Percentiles rank a stretch among this genome's conserved stretches.
Evolutionary conservation across 441 rosid genomes (phyloP).

Genomic region (Gossypium schwendimanii): DNA sequence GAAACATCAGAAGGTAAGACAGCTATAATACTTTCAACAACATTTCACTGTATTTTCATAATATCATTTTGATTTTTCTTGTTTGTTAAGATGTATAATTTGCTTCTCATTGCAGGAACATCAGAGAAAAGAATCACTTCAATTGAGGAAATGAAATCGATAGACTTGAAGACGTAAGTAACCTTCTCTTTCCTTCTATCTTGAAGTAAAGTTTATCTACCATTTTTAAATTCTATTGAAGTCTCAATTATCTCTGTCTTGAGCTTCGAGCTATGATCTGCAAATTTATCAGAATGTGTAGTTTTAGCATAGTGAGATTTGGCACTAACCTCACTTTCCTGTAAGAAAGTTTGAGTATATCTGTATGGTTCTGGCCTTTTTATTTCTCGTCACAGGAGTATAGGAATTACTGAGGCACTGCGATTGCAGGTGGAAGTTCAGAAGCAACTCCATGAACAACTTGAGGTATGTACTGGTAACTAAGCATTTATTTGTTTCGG

Average conservation of each 20-base stretch:
- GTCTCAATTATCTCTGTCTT: neutral
- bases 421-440: constrained; percentile 88
- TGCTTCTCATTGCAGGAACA: constrained; percentile 34
- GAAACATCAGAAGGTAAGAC: constrained; percentile 56
- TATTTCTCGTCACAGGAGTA: constrained; percentile 39
- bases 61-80: neutral
- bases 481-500: neutral
- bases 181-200: neutral
- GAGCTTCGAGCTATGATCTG: neutral
- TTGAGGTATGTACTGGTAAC: constrained; percentile 48
- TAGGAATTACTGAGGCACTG: constrained; percentile 77
- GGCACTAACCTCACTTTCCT: neutral
- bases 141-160: constrained; percentile 54
- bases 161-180: constrained; percentile 73
- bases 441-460: constrained; percentile 89
- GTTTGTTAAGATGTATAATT: constrained; percentile 5
- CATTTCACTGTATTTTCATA: neutral
- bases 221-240: neutral
- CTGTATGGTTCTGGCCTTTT: constrained; percentile 4
- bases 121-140: constrained; percentile 48
- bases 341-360: constrained; percentile 2
- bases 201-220: neutral
- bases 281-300: neutral
- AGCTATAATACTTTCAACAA: neutral
- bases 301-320: neutral